Evolutionary conservation across 768 basidiomycete genomes (phyloP).

Genomic region (Macrolepiota albuminosa): DNA sequence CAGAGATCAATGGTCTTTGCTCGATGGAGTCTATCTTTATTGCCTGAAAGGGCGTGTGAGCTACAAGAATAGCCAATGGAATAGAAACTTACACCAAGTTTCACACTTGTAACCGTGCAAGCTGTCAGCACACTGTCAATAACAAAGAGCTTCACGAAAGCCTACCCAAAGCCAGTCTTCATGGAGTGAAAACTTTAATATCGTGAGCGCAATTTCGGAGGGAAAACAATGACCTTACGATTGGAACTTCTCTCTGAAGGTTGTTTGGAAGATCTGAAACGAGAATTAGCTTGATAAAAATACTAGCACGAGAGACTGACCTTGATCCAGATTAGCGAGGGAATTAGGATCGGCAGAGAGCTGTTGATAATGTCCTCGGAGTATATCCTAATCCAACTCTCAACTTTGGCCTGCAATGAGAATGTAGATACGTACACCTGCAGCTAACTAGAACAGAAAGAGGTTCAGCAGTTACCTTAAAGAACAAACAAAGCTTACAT

Average conservation of each 20-base stretch:
- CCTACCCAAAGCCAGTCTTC: constrained; percentile 96
- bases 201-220: not conserved
- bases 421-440: constrained; percentile 35
- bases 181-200: constrained; percentile 68
- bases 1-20: constrained; percentile 94
- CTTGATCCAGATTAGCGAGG: constrained; percentile 92
- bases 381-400: constrained; percentile 56
- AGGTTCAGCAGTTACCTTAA: not conserved
- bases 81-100: constrained; percentile 81
- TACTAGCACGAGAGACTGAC: constrained; percentile 26
- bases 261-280: constrained; percentile 91
- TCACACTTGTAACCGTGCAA: constrained; percentile 61
- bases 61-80: not conserved
- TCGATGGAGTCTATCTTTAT: constrained; percentile 76
- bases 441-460: constrained; percentile 34
- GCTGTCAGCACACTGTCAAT: not conserved
- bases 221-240: constrained; percentile 47
- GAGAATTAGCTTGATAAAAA: not conserved
- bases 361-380: constrained; percentile 88
- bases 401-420: not conserved
- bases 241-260: constrained; percentile 87
- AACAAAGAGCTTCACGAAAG: not conserved
- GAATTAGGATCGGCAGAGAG: constrained; percentile 94
- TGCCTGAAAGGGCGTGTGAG: constrained; percentile 38
- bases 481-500: constrained; percentile 40